These are phyloP conservation scores for Pestalotiopsis sp. DNA, from an alignment of 2,329 filamentous ascomycete genomes.

Conservation along the genomic window DNA sequence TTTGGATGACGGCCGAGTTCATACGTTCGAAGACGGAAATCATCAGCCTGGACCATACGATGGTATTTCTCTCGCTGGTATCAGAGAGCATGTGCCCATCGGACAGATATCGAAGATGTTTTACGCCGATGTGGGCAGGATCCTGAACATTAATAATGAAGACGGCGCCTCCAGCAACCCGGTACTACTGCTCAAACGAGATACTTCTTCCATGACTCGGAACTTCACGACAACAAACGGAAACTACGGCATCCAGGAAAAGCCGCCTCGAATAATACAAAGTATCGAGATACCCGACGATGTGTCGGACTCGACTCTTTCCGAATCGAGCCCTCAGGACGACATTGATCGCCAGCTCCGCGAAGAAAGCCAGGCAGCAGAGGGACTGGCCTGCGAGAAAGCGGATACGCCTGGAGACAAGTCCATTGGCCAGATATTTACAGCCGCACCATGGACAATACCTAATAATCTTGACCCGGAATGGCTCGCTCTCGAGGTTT, in stretches of 20 bases:
- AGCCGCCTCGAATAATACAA: constrained; percentile 19
- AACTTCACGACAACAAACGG: not conserved
- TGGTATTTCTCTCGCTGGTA: constrained; percentile 44
- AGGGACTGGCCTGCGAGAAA: not conserved
- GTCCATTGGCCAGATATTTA: not conserved
- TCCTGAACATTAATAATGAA: constrained; percentile 72
- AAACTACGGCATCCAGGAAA: constrained; percentile 23
- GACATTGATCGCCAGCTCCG: constrained; percentile 50
- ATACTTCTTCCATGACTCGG: constrained; percentile 45
- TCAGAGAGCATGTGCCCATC: constrained; percentile 56
- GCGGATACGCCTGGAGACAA: not conserved
- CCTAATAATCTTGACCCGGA: constrained; percentile 81
- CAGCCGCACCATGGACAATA: constrained; percentile 54
- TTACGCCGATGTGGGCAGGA: constrained; percentile 87
- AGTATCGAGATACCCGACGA: constrained; percentile 13
- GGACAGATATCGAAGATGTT: constrained; percentile 82
- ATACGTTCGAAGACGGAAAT: constrained; percentile 42
- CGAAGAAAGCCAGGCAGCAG: constrained; percentile 33
- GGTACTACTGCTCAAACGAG: constrained; percentile 74
- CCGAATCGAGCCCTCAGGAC: constrained; percentile 40
- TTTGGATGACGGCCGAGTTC: constrained; percentile 60
- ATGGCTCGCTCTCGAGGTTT: constrained; percentile 91
- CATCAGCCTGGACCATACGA: constrained; percentile 37
- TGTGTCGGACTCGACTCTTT: constrained; percentile 25
- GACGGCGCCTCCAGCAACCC: constrained; percentile 71